Evolutionary conservation across 257 asterid genomes (phyloP), one percentile per base, ranked within the genome.

Genomic region (Solanum chaucha): DNA sequence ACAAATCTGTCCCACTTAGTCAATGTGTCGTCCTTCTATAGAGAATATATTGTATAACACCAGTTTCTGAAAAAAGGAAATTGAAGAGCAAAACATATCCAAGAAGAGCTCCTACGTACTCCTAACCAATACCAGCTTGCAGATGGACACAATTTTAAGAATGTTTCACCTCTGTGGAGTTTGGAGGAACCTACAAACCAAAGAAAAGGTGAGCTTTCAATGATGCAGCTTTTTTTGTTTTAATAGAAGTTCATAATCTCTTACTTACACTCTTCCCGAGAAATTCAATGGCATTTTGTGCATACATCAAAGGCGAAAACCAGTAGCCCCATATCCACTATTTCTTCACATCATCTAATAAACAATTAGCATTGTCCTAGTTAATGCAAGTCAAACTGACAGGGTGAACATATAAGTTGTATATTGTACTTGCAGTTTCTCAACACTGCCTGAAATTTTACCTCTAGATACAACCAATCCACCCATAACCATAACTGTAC

Each of bases 101-200:
- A 34, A 90, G 72, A 32, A 89, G 87, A 36, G 96, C 96, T 88
- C 93, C 95, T 28, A 28, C 28, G 28, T 26, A 91, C 67, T 48
- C 98, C 95, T 44, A 94, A 92, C 96, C 97, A 95, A 83, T 94
- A 94, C 98, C 96, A 94, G 40, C 82, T 87, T 9, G 90, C 92
- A 51, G 92, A 95, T 17, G 91, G 88, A 68, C 93, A 87, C 10
- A 94, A 83, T 86, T 88, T 94, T 70, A 95, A 82, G 64, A 93
- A 83, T 5, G 88, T 30, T 70, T 90, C 20, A 15, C 97, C 98
- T 93, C 93, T 44, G 92, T 90, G 15, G 93, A 75, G 89, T 88
- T 89, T 22, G 93, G 84, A 30, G 91, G 93, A 87, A 90, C 59
- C 95, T 94, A 90, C 87, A 86, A 83, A 46, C 34, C 73, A 86